These are phyloP conservation scores for Epithele typhae DNA, from an alignment of 768 basidiomycete genomes.

Conservation along the genomic window DNA sequence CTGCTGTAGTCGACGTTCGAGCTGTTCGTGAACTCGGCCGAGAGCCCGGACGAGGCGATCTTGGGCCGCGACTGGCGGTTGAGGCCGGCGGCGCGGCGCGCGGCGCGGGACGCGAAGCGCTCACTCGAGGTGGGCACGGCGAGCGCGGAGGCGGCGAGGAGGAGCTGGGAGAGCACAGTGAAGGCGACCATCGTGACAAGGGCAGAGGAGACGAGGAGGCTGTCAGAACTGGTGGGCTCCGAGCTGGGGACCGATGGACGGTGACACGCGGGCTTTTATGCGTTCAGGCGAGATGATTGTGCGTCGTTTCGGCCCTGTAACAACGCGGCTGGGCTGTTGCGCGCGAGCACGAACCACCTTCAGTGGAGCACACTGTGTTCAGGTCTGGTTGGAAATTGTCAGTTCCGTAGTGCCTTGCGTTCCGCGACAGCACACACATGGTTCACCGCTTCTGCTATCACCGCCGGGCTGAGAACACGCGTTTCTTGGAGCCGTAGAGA, in stretches of 20 bases:
- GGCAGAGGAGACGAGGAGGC: not conserved
- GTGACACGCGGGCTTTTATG: not conserved
- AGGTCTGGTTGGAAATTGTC: no score
- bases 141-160: slow-evolving; percentile 18
- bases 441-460: no score
- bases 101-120: slow-evolving; percentile 15
- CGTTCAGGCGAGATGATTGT: no score
- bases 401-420: no score
- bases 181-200: slow-evolving; percentile 11
- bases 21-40: slow-evolving; percentile 14
- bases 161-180: slow-evolving; percentile 16
- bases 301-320: no score
- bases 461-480: no score
- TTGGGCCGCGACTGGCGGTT: slow-evolving; percentile 4
- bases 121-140: slow-evolving; percentile 13
- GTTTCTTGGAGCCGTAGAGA: no score
- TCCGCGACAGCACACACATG: no score
- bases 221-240: not conserved
- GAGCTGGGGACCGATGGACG: not conserved
- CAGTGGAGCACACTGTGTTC: no score
- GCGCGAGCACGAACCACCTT: no score
- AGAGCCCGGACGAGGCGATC: not conserved
- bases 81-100: slow-evolving; percentile 13
- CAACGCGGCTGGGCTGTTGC: no score
- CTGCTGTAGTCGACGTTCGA: slow-evolving; percentile 26